These are phyloP conservation scores for Syzygium malaccense DNA, from an alignment of 441 rosid species.

Conservation along the genomic window DNA sequence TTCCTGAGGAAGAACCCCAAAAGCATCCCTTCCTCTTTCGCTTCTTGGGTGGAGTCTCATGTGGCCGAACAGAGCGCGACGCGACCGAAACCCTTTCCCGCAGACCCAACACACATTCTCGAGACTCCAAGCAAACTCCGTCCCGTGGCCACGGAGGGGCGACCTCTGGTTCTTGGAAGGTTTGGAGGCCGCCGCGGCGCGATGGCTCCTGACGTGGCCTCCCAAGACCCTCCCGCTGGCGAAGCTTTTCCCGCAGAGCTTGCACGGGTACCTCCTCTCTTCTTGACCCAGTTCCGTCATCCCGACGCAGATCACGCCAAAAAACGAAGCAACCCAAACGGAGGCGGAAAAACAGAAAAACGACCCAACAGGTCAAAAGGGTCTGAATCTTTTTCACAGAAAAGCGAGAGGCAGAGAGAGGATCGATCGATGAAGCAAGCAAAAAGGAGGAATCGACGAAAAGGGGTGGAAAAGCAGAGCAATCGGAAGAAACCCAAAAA, in stretches of 20 bases:
- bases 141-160: background rate
- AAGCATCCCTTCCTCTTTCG: background rate
- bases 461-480: background rate
- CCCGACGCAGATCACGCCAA: background rate
- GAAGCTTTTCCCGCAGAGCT: background rate
- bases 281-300: background rate
- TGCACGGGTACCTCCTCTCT: background rate
- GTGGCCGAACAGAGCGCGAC: background rate
- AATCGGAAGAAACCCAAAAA: background rate
- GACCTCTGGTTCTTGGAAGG: background rate
- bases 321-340: background rate
- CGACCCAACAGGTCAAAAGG: background rate
- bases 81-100: background rate
- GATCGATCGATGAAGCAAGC: background rate
- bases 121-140: background rate
- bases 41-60: background rate
- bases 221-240: background rate
- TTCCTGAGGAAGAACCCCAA: background rate
- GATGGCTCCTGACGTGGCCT: background rate
- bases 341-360: background rate
- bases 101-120: background rate
- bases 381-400: background rate
- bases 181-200: background rate
- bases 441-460: background rate
- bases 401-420: background rate